Evolutionary conservation across 192 early-diverging fungal species (phyloP), one percentile per base, ranked within the genome.

Genomic region (Diversispora epigaea): DNA sequence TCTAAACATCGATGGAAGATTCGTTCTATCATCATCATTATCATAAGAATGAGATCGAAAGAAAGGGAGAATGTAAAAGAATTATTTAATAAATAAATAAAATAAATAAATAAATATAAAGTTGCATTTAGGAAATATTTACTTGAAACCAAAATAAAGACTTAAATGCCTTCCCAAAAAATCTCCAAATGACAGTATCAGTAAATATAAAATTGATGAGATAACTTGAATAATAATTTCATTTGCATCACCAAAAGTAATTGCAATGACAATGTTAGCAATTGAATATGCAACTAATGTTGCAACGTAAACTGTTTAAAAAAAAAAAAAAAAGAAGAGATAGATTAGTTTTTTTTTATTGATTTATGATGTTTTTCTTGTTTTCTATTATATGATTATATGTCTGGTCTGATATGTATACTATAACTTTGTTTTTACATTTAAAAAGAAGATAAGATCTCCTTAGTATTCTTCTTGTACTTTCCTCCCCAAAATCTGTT

Each of bases 161-260:
- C 62, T 64, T 64, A 64, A 64, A 64, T 64, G 62, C 19, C 62
- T 64, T 44, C 39, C 62, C 5, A 64, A 64, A n/a, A 64, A 64
- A 21, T 64, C 62, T 44, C 62, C 62, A 32, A 64, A 5, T 2
- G 62, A 40, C 62, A 64, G 3, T 9, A 64, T n/a, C 15, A 45
- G 40, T 17, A 64, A n/a, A 43, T 64, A 64, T n/a, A 64, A 19
- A 0, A 9, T 9, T 6, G 62, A 64, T 9, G 25, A 17, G 32
- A 64, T 45, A 17, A 64, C n/a, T 64, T 64, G 25, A 7, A 40
- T 5, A 4, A 64, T 0, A n/a, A 64, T 43, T 44, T 19, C n/a
- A 8, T 9, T 9, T 19, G 17, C 39, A 44, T 64, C 44, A 4
- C 7, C 9, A n/a, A 9, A 14, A 9, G n/a, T 8, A 44, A 9